These are phyloP conservation scores for Backusella psychrophila DNA, from an alignment of 192 early-diverging fungal species.

Conservation along the genomic window DNA sequence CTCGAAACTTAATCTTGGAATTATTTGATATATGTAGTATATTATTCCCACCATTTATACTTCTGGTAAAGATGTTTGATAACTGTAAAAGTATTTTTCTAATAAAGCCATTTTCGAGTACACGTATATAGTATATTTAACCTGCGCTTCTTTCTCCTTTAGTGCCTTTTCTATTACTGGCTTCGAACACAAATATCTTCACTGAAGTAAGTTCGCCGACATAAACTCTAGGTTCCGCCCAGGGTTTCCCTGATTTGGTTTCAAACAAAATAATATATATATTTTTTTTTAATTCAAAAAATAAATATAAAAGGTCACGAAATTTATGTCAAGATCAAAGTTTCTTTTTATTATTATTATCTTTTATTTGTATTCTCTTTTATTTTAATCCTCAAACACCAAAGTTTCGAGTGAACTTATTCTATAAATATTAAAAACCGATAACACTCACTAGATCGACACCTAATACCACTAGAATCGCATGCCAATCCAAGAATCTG, in stretches of 20 bases:
- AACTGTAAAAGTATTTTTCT: background rate
- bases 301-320: background rate
- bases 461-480: background rate
- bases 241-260: constrained; percentile 5
- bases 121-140: background rate
- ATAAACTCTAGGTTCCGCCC: constrained; percentile 3
- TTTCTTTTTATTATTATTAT: background rate
- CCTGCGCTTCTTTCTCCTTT: background rate
- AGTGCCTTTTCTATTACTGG: background rate
- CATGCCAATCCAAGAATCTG: constrained; percentile 3
- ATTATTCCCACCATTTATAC: background rate
- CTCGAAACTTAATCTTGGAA: background rate
- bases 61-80: background rate
- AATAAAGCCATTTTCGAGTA: background rate
- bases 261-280: background rate
- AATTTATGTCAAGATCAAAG: background rate
- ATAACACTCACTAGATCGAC: background rate
- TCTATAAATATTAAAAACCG: background rate
- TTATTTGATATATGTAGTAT: background rate
- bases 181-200: background rate
- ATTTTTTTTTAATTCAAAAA: background rate
- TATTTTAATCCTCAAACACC: background rate
- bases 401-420: background rate
- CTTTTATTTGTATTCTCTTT: background rate
- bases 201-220: background rate